Evolutionary conservation across 1,139 yeast species (phyloP), one percentile per base, ranked within the genome.

Genomic region (Candida buenavistaensis): DNA sequence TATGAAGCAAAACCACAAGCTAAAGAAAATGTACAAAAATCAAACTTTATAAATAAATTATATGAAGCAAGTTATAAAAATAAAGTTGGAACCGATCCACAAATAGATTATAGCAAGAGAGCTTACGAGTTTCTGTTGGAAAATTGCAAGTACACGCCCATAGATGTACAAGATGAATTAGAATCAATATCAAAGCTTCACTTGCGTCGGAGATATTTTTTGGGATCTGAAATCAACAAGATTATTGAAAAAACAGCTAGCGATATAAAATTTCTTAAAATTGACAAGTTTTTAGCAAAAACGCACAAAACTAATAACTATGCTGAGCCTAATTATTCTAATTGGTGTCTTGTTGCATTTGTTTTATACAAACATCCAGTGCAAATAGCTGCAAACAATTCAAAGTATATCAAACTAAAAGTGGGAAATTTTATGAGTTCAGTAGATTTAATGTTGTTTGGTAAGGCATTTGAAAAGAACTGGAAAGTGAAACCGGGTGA

Each of bases 401-500:
- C 68, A 5, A 85, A 80, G 48, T 90, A 68, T 49, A 64, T 86
- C 47, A 75, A 74, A 44, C 41, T 90, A 6, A 71, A 76, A 1
- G 49, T 92, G 2, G 86, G 96, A 0, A 87, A 85, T 52, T 80
- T 89, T 46, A 65, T 68, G 29, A 54, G 55, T 26, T 73, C 77
- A 3, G 57, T 88, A 2, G 78, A 79, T 26, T 53, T 89, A 6
- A 72, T 80, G 43, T 53, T 92, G 2, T 83, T 84, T 51, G 89
- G 81, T 0, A 66, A 68, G 9, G 85, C 89, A 3, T 82, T 81
- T 44, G 76, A 78, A 17, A 75, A 74, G 50, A 84, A 79, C 55
- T 86, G 87, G 80, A 86, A 82, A 41, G 50, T 89, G 3, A 66
- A 77, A 30, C 69, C 78, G 2, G 97, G 98, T 0, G 88, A 85